Base-by-base conservation (phyloP, 2,329 filamentous ascomycete genomes). In the Ambrosiella xylebori region DNA sequence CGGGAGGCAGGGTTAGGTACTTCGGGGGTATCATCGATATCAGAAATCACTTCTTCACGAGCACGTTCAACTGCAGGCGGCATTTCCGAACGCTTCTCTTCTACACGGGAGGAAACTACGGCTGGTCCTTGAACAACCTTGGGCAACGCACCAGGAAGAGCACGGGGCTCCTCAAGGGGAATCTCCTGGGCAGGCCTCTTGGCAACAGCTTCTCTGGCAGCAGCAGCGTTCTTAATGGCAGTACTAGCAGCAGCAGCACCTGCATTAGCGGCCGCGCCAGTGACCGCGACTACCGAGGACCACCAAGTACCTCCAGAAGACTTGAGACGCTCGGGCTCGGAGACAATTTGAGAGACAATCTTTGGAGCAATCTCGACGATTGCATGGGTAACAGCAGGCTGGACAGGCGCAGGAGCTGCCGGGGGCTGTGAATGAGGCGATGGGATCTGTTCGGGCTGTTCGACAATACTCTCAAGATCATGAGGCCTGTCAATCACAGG, bases 1-100 rank as follows among this genome's bases (percentile, higher is more conserved):
- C 6, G 35, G 38, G 44, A 54, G 36, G 39, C 41, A 54, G 51
- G 27, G 17, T 11, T 41, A 44, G 9, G 40, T 57, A 60, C 59
- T 50, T 57, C 55, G 37, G 57, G 56, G 38, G 44, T 44, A 45
- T 57, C 55, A 44, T 60, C 59, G 40, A 60, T 60, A 40, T 60
- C 59, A 41, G 59, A 60, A 19, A 60, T 57, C 8, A 45, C 59
- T 35, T 60, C 59, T 8, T n/a, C 40, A 39, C 45, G 15, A 55
- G 39, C n/a, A 51, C 9, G n/a, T 51, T 51, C 47, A 51, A 51
- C 15, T 27, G 17, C 9, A 36, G 27, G 47, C 8, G 19, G 19
- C 17, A 8, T 9, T 12, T 17, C 17, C 27, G 47, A 4, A 9
- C 15, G 47, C 47, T 51, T 51, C 47, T 51, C 47, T 51, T 51